Evolutionary conservation across 2,329 filamentous ascomycete species (phyloP).

Genomic region (Colletotrichum sp.): DNA sequence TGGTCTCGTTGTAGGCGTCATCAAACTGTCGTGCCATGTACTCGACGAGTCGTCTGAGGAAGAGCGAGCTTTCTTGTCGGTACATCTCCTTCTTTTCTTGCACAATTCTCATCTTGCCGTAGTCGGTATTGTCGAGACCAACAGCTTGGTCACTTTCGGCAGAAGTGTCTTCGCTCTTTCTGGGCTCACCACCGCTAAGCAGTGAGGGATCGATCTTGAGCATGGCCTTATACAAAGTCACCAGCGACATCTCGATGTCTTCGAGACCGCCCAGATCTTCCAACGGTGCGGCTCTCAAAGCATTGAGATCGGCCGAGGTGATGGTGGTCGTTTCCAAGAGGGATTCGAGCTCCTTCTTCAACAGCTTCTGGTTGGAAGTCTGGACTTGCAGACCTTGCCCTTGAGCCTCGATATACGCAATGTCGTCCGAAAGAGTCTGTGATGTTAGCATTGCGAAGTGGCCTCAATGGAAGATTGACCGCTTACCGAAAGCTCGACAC

Average conservation of each 20-base stretch:
- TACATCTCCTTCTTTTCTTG: constrained; percentile 96
- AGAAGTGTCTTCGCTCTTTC: constrained; percentile 54
- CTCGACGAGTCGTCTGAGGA: constrained; percentile 79
- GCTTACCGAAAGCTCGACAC: constrained; percentile 88
- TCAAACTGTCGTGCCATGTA: constrained; percentile 86
- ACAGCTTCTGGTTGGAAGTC: constrained; percentile 92
- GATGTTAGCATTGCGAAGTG: constrained; percentile 25
- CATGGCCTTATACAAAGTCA: constrained; percentile 90
- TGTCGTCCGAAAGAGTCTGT: constrained; percentile 91
- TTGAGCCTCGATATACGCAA: constrained; percentile 96
- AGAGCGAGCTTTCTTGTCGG: constrained; percentile 73
- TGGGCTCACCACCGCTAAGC: constrained; percentile 53
- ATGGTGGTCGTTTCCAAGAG: constrained; percentile 93
- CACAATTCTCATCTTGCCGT: constrained; percentile 89
- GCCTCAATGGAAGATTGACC: not conserved
- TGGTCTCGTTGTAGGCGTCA: constrained; percentile 73
- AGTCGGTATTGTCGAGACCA: constrained; percentile 63
- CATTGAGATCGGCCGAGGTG: constrained; percentile 74
- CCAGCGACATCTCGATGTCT: constrained; percentile 78
- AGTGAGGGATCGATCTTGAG: constrained; percentile 88
- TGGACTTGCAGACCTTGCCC: constrained; percentile 97
- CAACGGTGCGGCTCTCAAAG: constrained; percentile 75
- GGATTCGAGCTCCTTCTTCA: constrained; percentile 87
- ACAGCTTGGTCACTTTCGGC: constrained; percentile 46
- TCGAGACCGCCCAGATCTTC: constrained; percentile 74